Conservation (phyloP, 495 filamentous ascomycete species). For the Xylaria acuta region DNA sequence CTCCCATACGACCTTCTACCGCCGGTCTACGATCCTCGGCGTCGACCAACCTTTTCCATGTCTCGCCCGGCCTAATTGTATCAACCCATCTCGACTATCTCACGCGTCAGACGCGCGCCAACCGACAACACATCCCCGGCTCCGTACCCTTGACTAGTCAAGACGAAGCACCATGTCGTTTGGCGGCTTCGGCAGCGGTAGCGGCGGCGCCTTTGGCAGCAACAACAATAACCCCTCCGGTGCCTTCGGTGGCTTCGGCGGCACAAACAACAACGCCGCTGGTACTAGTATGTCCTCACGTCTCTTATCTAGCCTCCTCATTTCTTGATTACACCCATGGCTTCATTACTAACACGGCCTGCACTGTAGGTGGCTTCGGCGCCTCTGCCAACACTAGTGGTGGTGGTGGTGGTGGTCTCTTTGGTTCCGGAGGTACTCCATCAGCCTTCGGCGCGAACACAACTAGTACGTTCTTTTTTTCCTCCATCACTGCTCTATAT, state of each 20-base stretch:
- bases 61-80: constrained; percentile 33
- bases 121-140: constrained; percentile 24
- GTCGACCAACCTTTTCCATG: constrained; percentile 33
- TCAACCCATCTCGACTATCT: constrained; percentile 25
- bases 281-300: constrained; percentile 37
- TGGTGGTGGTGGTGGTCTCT: constrained; percentile 26
- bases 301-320: constrained; percentile 24
- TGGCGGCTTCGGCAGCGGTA: constrained; percentile 41
- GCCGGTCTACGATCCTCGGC: constrained; percentile 23
- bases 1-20: background rate
- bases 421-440: constrained; percentile 30
- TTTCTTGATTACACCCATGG: background rate
- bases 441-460: constrained; percentile 58
- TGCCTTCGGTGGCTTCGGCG: constrained; percentile 57
- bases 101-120: constrained; percentile 42
- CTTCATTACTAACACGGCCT: constrained; percentile 38
- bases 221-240: constrained; percentile 50
- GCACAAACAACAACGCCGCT: constrained; percentile 40
- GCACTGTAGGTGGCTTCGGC: constrained; percentile 35
- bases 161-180: constrained; percentile 52
- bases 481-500: background rate
- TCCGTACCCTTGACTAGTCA: constrained; percentile 28
- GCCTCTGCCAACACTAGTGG: constrained; percentile 25
- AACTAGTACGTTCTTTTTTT: constrained; percentile 38
- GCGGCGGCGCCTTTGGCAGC: constrained; percentile 46